Base-by-base conservation (phyloP, 2,329 filamentous ascomycete genomes). In the Trichoderma semiorbis region DNA sequence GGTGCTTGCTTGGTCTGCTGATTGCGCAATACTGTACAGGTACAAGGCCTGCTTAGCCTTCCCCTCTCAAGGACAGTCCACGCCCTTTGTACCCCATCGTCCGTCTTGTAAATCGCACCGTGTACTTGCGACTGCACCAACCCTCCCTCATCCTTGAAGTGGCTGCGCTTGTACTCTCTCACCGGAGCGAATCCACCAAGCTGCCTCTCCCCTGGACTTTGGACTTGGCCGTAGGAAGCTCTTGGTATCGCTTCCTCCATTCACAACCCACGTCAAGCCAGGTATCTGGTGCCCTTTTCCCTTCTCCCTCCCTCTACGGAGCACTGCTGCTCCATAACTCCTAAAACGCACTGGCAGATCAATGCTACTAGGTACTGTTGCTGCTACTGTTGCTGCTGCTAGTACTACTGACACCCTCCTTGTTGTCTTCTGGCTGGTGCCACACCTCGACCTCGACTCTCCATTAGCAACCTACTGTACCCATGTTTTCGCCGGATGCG, bases 21-120 rank as follows among this genome's bases (percentile, higher is more conserved):
- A 62, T 75, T 76, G 73, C 70, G 76, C 72, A 79, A 80, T 82
- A 82, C 81, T 82, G 81, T 83, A 81, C 74, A 76, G 79, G 78
- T 81, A 83, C 81, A 76, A 75, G 74, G 62, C 70, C 67, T 74
- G 74, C 75, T 75, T 76, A 76, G 76, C 75, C 76, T 76, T 75
- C 76, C 77, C 75, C 78, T 74, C 77, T 76, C 75, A 82, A 73
- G 78, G 80, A 81, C 77, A 80, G 79, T 81, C 79, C 80, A 78
- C 78, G 64, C 69, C 68, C 60, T 74, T 76, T 80, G 81, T 81
- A 82, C 76, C 73, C 74, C 73, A 47, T 66, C 72, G 47, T 63
- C 24, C 47, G 7, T 16, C 10, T 3, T 16, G 4, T 0, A 68
- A 67, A 73, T 71, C 79, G 78, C 81, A 83, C 81, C 74, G 81